phyloP scores from a whole-genome alignment of 805 yeast species.

The Barnettozyma siamensis region DNA sequence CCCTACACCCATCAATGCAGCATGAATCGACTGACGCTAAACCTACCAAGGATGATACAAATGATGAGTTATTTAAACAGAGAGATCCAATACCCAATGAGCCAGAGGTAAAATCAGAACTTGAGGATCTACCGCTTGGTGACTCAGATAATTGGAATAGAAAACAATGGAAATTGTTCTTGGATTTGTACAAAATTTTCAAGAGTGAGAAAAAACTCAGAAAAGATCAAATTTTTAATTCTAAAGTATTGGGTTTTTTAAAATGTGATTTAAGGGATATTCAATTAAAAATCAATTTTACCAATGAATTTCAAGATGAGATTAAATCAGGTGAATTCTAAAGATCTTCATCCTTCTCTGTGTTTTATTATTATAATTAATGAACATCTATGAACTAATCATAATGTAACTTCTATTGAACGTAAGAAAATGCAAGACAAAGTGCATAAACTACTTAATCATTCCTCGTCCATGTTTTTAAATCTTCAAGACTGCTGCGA shows the following conservation, averaged over 20 bases:
- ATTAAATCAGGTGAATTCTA: not conserved
- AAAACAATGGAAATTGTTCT: constrained; percentile 19
- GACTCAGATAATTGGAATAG: constrained; percentile 9
- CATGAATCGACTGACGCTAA: not conserved
- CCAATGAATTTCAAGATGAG: constrained; percentile 8
- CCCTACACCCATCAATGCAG: not conserved
- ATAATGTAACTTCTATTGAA: too few relatives aligned
- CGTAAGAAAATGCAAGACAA: too few relatives aligned
- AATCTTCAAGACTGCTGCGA: constrained; percentile 1
- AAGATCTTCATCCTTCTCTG: not conserved
- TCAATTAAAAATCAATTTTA: constrained; percentile 17
- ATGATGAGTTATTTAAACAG: not conserved
- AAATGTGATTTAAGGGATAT: constrained; percentile 20
- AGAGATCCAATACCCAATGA: not conserved
- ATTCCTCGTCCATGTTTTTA: constrained; percentile 18
- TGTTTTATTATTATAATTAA: too few relatives aligned
- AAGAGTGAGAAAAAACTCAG: not conserved
- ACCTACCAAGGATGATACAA: too few relatives aligned
- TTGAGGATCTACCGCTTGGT: not conserved
- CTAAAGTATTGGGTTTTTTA: constrained; percentile 9
- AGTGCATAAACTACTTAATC: too few relatives aligned
- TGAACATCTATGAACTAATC: too few relatives aligned
- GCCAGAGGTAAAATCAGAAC: not conserved
- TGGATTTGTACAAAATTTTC: constrained; percentile 9
- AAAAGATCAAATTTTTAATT: constrained; percentile 15